Evolutionary conservation across 176 grass and related monocot species (phyloP), one percentile per base, ranked within the genome.

Genomic region (Alopecurus myosuroides): DNA sequence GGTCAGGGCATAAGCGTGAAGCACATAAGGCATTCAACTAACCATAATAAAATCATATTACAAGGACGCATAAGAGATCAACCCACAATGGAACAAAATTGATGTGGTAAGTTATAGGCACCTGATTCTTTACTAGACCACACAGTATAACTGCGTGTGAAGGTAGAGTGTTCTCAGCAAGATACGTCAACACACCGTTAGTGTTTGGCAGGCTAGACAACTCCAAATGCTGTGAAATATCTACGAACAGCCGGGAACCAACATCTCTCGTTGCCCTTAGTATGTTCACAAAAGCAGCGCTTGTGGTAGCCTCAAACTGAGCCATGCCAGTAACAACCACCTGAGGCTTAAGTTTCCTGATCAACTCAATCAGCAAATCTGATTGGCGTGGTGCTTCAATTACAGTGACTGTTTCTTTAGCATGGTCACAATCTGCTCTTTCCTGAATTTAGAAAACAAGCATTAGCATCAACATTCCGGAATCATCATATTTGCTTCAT

Each of bases 61-160:
- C 23, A 57, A 57, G 53, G 53, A 57, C 9, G 25, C 22, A 57
- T 40, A 22, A 57, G 53, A 57, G 53, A 57, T 57, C 53, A 3
- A 57, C n/a, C n/a, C n/a, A n/a, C 53, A 39, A 44, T 65, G 41
- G 53, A 84, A 80, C 73, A 35, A 15, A 86, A 51, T 50, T 45
- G 36, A 7, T 46, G 66, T 20, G 11, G 62, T 48, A 78, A 77
- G 55, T 60, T 72, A 30, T 20, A 82, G 35, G 69, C 77, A 98
- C 96, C 91, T 90, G 91, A 84, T 98, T 98, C 61, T 98, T 98
- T 52, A 95, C 96, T 66, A 98, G 84, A 77, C 93, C 96, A 18
- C 96, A 98, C 20, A 98, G 74, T 80, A 98, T 92, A 71, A 86
- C 77, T 50, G 91, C 96, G 89, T 98, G 93, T 11, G 93, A 90